These are phyloP conservation scores for Diaporthe destruens DNA, from an alignment of 2,329 filamentous ascomycete species.

Conservation along the genomic window DNA sequence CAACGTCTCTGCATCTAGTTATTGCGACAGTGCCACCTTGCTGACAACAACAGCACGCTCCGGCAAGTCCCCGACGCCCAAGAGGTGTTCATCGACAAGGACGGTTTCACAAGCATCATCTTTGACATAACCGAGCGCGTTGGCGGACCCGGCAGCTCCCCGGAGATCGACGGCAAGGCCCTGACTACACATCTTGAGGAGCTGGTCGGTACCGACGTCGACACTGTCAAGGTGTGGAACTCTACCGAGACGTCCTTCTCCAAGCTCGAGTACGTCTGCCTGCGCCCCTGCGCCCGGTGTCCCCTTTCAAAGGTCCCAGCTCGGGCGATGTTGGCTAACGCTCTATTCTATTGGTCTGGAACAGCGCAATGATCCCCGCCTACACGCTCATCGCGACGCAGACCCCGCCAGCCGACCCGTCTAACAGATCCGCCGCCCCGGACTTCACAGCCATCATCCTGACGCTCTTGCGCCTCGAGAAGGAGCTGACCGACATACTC, in stretches of 20 bases:
- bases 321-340: neutral
- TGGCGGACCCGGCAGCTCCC: conserved; percentile 62
- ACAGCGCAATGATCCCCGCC: conserved; percentile 66
- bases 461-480: conserved; percentile 80
- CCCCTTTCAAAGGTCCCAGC: neutral
- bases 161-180: conserved; percentile 77
- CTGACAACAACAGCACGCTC: conserved; percentile 65
- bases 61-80: conserved; percentile 88
- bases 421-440: conserved; percentile 55
- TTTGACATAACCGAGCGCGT: conserved; percentile 92
- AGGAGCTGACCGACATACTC: conserved; percentile 82
- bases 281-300: neutral
- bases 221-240: conserved; percentile 75
- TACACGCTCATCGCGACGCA: conserved; percentile 79
- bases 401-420: conserved; percentile 55
- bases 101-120: conserved; percentile 88
- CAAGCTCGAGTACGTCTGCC: conserved; percentile 62
- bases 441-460: conserved; percentile 83
- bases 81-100: conserved; percentile 88
- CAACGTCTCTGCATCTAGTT: neutral
- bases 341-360: neutral
- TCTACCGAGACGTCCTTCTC: conserved; percentile 72
- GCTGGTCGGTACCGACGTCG: conserved; percentile 73
- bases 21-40: neutral
- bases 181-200: conserved; percentile 78